A percentile compares a stretch with the other conserved stretches of the same genome.
These are phyloP conservation scores for Lachancea lanzarotensis DNA, from an alignment of 805 yeast genomes.

Conservation along the genomic window DNA sequence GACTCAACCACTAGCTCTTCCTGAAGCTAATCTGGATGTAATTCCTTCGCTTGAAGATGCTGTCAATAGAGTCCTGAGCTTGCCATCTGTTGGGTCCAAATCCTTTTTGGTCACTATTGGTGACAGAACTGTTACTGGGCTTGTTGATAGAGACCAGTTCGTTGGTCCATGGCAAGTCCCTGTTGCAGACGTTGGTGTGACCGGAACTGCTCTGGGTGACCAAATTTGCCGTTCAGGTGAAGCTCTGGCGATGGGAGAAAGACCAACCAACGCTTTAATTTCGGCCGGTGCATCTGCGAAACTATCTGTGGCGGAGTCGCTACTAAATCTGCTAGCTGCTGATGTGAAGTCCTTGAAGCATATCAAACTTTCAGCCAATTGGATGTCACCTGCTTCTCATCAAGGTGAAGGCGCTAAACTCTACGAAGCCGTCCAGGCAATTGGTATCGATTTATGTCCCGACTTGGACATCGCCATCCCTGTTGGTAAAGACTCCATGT, in stretches of 20 bases:
- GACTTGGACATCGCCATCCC: conserved; percentile 88
- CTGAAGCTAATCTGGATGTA: conserved; percentile 31
- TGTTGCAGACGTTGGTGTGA: conserved; percentile 96
- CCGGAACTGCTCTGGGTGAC: conserved; percentile 82
- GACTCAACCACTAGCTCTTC: conserved; percentile 52
- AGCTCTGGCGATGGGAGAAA: conserved; percentile 96
- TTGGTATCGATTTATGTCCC: conserved; percentile 92
- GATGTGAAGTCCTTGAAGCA: conserved; percentile 69
- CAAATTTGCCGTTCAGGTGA: conserved; percentile 76
- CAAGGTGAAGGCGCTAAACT: conserved; percentile 92
- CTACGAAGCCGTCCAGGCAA: conserved; percentile 95
- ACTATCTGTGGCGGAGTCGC: conserved; percentile 91
- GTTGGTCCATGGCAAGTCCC: conserved; percentile 99
- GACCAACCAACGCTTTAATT: conserved; percentile 83
- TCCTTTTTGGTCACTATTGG: conserved; percentile 95
- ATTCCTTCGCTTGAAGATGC: conserved; percentile 52
- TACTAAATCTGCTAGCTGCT: conserved; percentile 83
- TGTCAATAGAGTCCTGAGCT: conserved; percentile 69
- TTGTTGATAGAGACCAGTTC: conserved; percentile 95
- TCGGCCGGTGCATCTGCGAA: conserved; percentile 89
- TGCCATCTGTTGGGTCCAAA: conserved; percentile 94
- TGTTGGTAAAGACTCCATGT: conserved; percentile 98
- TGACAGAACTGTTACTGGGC: conserved; percentile 95
- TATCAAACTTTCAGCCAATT: conserved; percentile 88
- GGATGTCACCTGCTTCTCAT: conserved; percentile 98